A percentile compares a stretch with the other conserved stretches of the same genome.
Conservation (phyloP, 2,329 filamentous ascomycete species). For the Epichloe elymi region DNA sequence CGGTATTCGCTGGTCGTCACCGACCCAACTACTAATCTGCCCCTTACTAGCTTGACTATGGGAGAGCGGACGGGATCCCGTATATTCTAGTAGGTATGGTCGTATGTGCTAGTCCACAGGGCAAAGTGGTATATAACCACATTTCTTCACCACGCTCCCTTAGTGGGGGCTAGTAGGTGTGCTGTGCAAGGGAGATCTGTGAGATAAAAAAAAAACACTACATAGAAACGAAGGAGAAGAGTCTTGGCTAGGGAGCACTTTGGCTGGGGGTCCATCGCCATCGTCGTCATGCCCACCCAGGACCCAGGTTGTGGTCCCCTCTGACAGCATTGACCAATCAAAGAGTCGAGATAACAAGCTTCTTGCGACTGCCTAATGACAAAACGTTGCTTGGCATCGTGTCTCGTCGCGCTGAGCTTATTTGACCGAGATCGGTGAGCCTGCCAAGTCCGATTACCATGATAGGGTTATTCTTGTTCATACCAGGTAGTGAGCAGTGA, state of each 20-base stretch:
- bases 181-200: background rate
- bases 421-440: conserved; percentile 3
- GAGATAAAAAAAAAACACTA: conserved; percentile 1
- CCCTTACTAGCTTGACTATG: too few relatives aligned
- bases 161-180: too few relatives aligned
- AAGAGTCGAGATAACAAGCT: conserved; percentile 3
- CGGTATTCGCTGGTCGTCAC: too few relatives aligned
- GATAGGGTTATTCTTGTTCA: background rate
- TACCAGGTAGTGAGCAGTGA: background rate
- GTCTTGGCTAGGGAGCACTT: conserved; percentile 3
- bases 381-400: background rate
- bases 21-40: too few relatives aligned
- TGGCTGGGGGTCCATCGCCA: background rate
- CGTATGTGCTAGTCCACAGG: too few relatives aligned
- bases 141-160: too few relatives aligned
- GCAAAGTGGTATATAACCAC: too few relatives aligned
- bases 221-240: background rate
- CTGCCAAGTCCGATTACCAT: conserved; percentile 4
- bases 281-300: background rate
- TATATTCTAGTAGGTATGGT: too few relatives aligned
- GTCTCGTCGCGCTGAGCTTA: too few relatives aligned
- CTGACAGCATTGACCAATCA: conserved; percentile 3
- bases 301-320: background rate
- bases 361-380: conserved; percentile 3
- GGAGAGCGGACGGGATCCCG: too few relatives aligned